Evolutionary conservation across 129 eudicot species (phyloP).

Genomic region (Centella asiatica): DNA sequence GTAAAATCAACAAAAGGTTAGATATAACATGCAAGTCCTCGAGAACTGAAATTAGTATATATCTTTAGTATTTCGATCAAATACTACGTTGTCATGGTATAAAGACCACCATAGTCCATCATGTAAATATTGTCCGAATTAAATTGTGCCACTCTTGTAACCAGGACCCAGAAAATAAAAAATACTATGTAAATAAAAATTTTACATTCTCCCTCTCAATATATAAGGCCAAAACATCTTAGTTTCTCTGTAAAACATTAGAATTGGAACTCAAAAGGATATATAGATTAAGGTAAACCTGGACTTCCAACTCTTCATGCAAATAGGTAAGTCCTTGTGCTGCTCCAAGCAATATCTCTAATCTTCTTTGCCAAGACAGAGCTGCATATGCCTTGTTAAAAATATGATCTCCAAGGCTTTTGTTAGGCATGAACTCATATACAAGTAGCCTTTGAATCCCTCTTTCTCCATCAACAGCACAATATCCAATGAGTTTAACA

Average conservation of each 20-base stretch:
- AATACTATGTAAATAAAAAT: too few species aligned
- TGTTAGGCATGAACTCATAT: constrained; percentile 83
- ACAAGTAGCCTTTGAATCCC: constrained; percentile 83
- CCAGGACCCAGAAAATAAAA: too few species aligned
- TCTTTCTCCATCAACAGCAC: constrained; percentile 74
- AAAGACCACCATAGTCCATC: background rate
- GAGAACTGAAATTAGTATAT: too few species aligned
- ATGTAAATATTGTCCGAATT: background rate
- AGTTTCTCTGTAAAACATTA: too few species aligned
- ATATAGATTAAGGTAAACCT: constrained; percentile 28
- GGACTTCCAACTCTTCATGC: constrained; percentile 82
- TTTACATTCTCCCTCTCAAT: background rate
- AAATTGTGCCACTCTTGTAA: too few species aligned
- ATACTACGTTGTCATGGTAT: too few species aligned
- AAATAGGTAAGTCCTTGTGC: constrained; percentile 87
- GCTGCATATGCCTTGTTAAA: constrained; percentile 40
- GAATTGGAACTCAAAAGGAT: background rate
- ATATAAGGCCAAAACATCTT: too few species aligned
- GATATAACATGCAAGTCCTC: background rate
- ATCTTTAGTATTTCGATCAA: too few species aligned
- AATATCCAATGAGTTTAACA: constrained; percentile 83
- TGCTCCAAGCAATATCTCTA: constrained; percentile 69
- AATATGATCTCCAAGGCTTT: constrained; percentile 81
- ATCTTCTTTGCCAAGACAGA: constrained; percentile 69
- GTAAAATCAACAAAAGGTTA: background rate